Evolutionary conservation across 2,329 filamentous ascomycete species (phyloP).

Genomic region (Colletotrichum limetticola): DNA sequence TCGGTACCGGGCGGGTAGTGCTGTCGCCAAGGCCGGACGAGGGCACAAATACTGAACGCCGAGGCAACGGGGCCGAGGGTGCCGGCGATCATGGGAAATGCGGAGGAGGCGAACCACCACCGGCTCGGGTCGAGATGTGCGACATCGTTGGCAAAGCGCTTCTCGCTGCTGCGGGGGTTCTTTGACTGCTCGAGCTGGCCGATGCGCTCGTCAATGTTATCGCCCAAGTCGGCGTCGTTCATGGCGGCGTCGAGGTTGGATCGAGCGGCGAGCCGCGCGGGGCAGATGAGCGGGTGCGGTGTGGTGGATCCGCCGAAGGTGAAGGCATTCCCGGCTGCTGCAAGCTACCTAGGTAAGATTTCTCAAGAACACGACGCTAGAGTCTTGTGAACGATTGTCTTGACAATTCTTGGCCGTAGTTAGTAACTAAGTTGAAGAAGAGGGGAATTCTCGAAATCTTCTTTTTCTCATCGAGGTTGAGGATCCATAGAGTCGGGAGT

Average conservation of each 20-base stretch:
- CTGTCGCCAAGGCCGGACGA: slow-evolving; percentile 84
- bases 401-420: background rate
- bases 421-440: background rate
- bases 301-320: background rate
- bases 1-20: slow-evolving; percentile 58
- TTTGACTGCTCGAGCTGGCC: slow-evolving; percentile 42
- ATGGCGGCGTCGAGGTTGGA: slow-evolving; percentile 41
- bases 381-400: background rate
- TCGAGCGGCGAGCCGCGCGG: background rate
- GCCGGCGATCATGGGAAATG: slow-evolving; percentile 82
- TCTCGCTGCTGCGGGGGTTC: slow-evolving; percentile 30
- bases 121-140: slow-evolving; percentile 61
- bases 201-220: slow-evolving; percentile 49
- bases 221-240: slow-evolving; percentile 53
- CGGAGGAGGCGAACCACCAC: slow-evolving; percentile 73
- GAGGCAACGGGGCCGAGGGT: slow-evolving; percentile 89
- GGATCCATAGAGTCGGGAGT: background rate
- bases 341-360: background rate
- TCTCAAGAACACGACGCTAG: background rate
- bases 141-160: slow-evolving; percentile 50
- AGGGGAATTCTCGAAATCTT: background rate
- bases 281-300: background rate
- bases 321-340: slow-evolving; percentile 25
- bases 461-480: background rate
- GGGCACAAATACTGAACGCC: slow-evolving; percentile 85